Percentiles rank a stretch among this genome's conserved stretches.
phyloP scores from a whole-genome alignment of 2,329 filamentous ascomycete species.

The Peltaster fructicola region DNA sequence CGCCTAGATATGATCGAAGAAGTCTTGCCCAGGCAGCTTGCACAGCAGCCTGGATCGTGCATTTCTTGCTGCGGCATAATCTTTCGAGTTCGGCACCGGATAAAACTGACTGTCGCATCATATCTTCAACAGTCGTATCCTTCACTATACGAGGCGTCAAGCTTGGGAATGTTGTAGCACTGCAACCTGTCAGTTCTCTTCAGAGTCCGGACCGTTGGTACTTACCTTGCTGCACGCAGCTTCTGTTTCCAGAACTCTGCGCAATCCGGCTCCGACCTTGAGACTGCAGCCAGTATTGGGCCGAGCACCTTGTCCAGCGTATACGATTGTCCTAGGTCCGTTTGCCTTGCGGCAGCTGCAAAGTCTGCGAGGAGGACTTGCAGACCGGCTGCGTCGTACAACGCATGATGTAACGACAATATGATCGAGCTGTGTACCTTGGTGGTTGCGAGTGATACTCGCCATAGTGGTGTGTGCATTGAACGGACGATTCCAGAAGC shows the following conservation, averaged over 20 bases:
- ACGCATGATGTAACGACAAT: constrained; percentile 54
- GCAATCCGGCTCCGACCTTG: no score
- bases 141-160: constrained; percentile 43
- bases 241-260: constrained; percentile 45
- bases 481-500: constrained; percentile 21
- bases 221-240: constrained; percentile 7
- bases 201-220: no score
- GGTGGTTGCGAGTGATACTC: constrained; percentile 30
- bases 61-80: constrained; percentile 37
- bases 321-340: constrained; percentile 9
- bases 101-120: constrained; percentile 22
- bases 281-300: constrained; percentile 8
- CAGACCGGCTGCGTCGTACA: constrained; percentile 72
- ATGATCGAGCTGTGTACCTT: constrained; percentile 19
- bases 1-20: constrained; percentile 59
- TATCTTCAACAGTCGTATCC: constrained; percentile 19
- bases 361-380: constrained; percentile 46
- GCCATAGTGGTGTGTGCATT: constrained; percentile 46
- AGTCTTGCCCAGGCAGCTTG: constrained; percentile 66
- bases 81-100: constrained; percentile 33
- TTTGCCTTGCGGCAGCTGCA: constrained; percentile 20
- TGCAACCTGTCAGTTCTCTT: constrained; percentile 4
- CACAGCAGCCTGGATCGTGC: constrained; percentile 58
- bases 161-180: constrained; percentile 54
- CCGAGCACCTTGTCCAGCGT: constrained; percentile 26